Conservation (phyloP, 2,329 filamentous ascomycete genomes). For the Claviceps purpurea region DNA sequence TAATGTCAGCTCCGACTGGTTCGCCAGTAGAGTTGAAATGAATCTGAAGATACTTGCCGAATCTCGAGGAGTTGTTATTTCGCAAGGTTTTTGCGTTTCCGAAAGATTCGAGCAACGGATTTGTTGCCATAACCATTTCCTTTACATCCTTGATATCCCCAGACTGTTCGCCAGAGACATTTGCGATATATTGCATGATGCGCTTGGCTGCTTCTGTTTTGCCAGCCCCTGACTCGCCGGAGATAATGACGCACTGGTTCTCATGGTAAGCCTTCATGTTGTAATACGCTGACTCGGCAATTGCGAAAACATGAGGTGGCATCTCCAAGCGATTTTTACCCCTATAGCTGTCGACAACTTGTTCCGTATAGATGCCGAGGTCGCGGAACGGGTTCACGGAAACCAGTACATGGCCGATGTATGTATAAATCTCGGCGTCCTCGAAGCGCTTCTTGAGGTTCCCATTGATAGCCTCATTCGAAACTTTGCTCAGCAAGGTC, state of each 20-base stretch:
- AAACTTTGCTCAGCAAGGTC: slow-evolving; percentile 95
- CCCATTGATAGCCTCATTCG: slow-evolving; percentile 98
- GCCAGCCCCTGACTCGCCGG: slow-evolving; percentile 91
- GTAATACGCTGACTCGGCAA: slow-evolving; percentile 93
- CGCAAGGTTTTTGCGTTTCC: slow-evolving; percentile 95
- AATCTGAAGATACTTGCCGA: slow-evolving; percentile 96
- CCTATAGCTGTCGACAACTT: slow-evolving; percentile 84
- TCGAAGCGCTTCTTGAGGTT: slow-evolving; percentile 98
- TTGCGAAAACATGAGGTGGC: slow-evolving; percentile 92
- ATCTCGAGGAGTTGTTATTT: slow-evolving; percentile 97
- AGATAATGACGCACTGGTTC: slow-evolving; percentile 99
- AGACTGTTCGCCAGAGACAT: slow-evolving; percentile 73
- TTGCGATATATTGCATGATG: slow-evolving; percentile 99
- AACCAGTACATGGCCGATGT: slow-evolving; percentile 98
- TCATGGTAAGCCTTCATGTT: slow-evolving; percentile 99
- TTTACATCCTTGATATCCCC: slow-evolving; percentile 93
- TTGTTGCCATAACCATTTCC: slow-evolving; percentile 98
- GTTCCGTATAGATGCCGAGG: slow-evolving; percentile 93
- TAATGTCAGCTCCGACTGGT: slow-evolving; percentile 92
- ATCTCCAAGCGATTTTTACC: slow-evolving; percentile 95
- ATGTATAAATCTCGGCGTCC: slow-evolving; percentile 96
- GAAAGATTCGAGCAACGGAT: slow-evolving; percentile 91
- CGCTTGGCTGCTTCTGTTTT: slow-evolving; percentile 98
- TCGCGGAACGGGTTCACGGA: slow-evolving; percentile 98
- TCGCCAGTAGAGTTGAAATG: slow-evolving; percentile 89